Conservation (phyloP, 75 land plant species). For the Pseudotsuga menziesii region DNA sequence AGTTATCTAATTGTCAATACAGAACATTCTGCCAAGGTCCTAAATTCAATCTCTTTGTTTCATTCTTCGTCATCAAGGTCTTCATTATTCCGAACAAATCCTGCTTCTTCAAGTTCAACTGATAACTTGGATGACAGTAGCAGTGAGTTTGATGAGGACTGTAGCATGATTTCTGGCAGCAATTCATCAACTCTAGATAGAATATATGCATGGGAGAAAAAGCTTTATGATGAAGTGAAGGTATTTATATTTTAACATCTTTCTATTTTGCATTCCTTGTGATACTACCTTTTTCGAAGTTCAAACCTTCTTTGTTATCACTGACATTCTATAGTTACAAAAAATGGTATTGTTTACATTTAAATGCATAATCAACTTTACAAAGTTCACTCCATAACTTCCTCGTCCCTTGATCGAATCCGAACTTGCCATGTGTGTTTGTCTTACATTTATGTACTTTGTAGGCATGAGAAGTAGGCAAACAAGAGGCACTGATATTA, state of each 20-base stretch:
- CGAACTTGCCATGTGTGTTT: too few species aligned
- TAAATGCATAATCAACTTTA: neutral
- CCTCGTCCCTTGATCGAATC: too few species aligned
- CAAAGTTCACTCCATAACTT: neutral
- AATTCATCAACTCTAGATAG: slow-evolving; percentile 69
- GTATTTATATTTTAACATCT: slow-evolving; percentile 21
- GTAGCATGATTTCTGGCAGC: slow-evolving; percentile 47
- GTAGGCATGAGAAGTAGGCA: too few species aligned
- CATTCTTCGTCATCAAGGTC: slow-evolving; percentile 63
- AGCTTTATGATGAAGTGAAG: slow-evolving; percentile 79
- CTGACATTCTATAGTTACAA: neutral
- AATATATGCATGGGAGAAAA: slow-evolving; percentile 81
- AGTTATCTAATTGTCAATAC: slow-evolving; percentile 5
- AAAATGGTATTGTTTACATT: neutral
- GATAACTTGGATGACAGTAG: slow-evolving; percentile 45
- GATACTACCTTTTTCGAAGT: neutral
- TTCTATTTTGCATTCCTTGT: neutral
- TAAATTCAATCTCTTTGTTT: slow-evolving; percentile 57
- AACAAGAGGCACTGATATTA: too few species aligned
- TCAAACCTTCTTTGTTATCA: neutral
- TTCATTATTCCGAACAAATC: slow-evolving; percentile 46
- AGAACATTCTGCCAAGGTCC: slow-evolving; percentile 27
- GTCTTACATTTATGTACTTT: too few species aligned
- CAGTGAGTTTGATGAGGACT: slow-evolving; percentile 50
- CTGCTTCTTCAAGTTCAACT: slow-evolving; percentile 32